Percentiles rank a stretch among this genome's conserved stretches.
phyloP scores from a whole-genome alignment of 129 eudicot species.

The Erigeron canadensis region DNA sequence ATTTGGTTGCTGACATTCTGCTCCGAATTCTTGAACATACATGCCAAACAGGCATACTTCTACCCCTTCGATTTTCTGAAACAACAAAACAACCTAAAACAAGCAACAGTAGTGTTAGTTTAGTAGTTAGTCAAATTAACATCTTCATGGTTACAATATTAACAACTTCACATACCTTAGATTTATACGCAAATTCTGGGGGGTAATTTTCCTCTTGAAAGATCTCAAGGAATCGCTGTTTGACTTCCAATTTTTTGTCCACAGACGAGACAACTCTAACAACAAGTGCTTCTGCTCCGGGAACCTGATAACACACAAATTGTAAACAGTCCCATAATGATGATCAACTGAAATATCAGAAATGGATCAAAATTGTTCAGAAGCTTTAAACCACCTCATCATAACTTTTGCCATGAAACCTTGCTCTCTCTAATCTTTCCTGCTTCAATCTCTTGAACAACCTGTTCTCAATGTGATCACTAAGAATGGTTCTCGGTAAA shows the following conservation, averaged over 20 bases:
- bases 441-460: slow-evolving; percentile 63
- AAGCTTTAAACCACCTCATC: slow-evolving; percentile 61
- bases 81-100: slow-evolving; percentile 77
- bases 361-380: not conserved
- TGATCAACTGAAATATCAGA: not conserved
- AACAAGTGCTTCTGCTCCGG: slow-evolving; percentile 94
- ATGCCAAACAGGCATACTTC: slow-evolving; percentile 99
- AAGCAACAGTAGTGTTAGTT: slow-evolving; percentile 23
- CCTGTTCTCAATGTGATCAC: slow-evolving; percentile 87
- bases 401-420: slow-evolving; percentile 61
- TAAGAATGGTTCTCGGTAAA: slow-evolving; percentile 83
- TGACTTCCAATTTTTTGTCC: slow-evolving; percentile 95
- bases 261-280: slow-evolving; percentile 95
- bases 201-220: slow-evolving; percentile 91
- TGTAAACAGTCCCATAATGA: not conserved
- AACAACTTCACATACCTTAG: slow-evolving; percentile 57
- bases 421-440: slow-evolving; percentile 83
- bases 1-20: slow-evolving; percentile 92
- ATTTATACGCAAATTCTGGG: slow-evolving; percentile 80
- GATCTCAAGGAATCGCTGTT: slow-evolving; percentile 81
- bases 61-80: slow-evolving; percentile 98
- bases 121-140: slow-evolving; percentile 9
- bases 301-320: slow-evolving; percentile 53
- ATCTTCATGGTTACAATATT: not conserved
- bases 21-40: slow-evolving; percentile 99